These are phyloP conservation scores for Brassica cretica DNA, from an alignment of 345 rosid species.

Conservation along the genomic window DNA sequence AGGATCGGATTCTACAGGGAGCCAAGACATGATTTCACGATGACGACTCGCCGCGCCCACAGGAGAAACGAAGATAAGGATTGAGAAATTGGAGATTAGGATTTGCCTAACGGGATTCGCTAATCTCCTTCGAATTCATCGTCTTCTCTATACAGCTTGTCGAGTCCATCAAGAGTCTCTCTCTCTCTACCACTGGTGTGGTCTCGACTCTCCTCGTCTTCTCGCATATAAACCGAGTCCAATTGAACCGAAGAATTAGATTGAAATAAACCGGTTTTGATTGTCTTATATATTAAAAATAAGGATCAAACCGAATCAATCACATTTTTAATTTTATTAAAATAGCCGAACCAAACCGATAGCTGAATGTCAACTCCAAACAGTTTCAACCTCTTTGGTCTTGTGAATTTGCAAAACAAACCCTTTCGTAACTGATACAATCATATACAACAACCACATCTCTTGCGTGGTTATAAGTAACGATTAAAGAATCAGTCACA, in stretches of 20 bases:
- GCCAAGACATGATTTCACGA: conserved; percentile 39
- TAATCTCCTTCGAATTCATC: conserved; percentile 18
- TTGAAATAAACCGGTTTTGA: neutral
- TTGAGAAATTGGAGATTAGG: conserved; percentile 5
- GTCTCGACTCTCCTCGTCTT: neutral
- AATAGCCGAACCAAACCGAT: neutral
- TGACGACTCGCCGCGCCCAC: conserved; percentile 5
- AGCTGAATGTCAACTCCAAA: neutral
- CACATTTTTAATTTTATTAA: neutral
- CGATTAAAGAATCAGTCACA: no score
- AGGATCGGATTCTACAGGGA: conserved; percentile 43
- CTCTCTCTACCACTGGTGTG: neutral
- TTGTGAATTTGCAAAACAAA: no score
- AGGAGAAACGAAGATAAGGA: conserved; percentile 3
- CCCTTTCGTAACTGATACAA: no score
- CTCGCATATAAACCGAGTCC: neutral
- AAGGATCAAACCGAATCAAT: neutral
- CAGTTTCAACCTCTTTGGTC: no score
- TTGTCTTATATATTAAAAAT: no score
- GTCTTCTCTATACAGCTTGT: neutral
- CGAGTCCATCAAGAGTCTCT: conserved; percentile 1
- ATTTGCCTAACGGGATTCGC: conserved; percentile 18
- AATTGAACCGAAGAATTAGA: neutral
- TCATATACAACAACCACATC: no score
- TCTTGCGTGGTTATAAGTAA: no score